Base-by-base conservation (phyloP, 108 stramenopile genomes). In the Stephanodiscus minutulus region DNA sequence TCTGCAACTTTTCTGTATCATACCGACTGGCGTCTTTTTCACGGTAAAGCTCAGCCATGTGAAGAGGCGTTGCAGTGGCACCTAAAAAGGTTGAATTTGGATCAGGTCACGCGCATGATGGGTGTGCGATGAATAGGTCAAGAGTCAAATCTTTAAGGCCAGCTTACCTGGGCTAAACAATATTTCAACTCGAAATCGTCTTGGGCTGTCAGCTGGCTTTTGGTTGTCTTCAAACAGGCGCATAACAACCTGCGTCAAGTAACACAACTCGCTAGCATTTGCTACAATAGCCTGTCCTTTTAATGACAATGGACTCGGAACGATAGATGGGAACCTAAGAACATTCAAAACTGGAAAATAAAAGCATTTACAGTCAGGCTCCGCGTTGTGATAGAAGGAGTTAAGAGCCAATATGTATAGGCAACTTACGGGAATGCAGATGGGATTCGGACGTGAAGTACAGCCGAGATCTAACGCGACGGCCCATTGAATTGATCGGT, bases 371-470 rank as follows among this genome's bases (percentile, higher is more conserved):
- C 73, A 5, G 96, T 94, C 8, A 9, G 39, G 39, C 8, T 39
- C 11, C 39, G 8, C 9, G 39, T 9, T 39, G 39, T 39, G 11
- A 9, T 39, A 8, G 39, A 8, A 39, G 39, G 39, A 39, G 39
- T 39, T 9, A 11, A 8, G 11, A 11, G 39, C 53, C 53, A n/a
- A 54, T 11, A 8, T 25, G 17, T 28, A 61, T 33, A 61, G 41
- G 24, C 43, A 37, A 39, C 39, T 39, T 39, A 39, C 39, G 47
- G 33, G 77, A 70, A 71, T 98, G 97, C 36, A 99, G 70, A 85
- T 99, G 99, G 21, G 91, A 90, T 83, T 99, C 99, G n/a, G 91
- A 93, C 4, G 98, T 99, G 65, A 83, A 83, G 64, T 99, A 99
- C 29, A 99, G 80, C 1, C 99, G 85, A 7, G 98, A 97, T 55